Base-by-base conservation (phyloP, 2,329 filamentous ascomycete genomes). In the Claviceps citrina region DNA sequence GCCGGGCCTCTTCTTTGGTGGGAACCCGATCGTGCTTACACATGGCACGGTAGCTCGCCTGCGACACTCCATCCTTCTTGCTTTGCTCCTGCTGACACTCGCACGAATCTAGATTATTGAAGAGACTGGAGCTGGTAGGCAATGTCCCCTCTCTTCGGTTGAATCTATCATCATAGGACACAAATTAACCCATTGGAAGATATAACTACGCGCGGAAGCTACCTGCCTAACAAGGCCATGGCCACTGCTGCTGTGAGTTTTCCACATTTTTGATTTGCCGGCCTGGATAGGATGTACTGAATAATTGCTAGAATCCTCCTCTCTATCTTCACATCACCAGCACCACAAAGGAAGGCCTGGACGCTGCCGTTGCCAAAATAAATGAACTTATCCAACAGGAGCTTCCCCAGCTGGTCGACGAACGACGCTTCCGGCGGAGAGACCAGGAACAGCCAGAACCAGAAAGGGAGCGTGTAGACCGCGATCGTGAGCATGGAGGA, bases 121-220 rank as follows among this genome's bases (percentile, higher is more conserved):
- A 70, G 85, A 95, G 57, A 96, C 89, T 79, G 91, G 91, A 74
- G 89, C 91, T 73, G 91, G 91, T 98, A 98, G 79, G 87, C 76
- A 70, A 66, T 42, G 36, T 61, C 35, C 42, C 43, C 42, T 25
- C 18, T 67, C 65, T 43, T 38, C 13, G n/a, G 20, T 15, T 16
- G 4, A 32, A 16, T 38, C 45, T 33, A 27, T 41, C 42, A 28
- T 59, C 49, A 55, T 55, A 61, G 53, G 60, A 51, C 59, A 52
- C 57, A 73, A 63, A 58, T 75, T 76, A 67, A 76, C 68, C 61
- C 53, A 19, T 27, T 30, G 18, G 64, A 56, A 96, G 91, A 98
- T 87, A 85, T 98, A 71, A 98, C 91, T 36, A 96, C 89, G 44
- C 81, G 89, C 58, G 91, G 91, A 65, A 89, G 79, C 58, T 98